Conservation (phyloP, 352 stramenopile species). For the Phytophthora rubi region DNA sequence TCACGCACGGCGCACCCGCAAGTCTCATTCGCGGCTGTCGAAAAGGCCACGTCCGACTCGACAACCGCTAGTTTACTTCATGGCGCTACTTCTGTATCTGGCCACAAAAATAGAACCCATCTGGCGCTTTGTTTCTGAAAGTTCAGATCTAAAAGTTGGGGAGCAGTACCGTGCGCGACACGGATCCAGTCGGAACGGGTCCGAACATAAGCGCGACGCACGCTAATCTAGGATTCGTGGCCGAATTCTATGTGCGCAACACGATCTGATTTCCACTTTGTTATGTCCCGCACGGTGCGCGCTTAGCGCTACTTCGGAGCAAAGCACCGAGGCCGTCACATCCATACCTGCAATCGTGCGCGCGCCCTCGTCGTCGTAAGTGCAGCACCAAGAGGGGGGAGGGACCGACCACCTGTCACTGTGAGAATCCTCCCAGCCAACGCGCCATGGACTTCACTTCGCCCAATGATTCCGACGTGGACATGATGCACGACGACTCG, state of each 20-base stretch:
- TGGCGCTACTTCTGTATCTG: conserved; percentile 9
- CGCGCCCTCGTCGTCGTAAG: conserved; percentile 19
- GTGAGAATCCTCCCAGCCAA: conserved; percentile 1
- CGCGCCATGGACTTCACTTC: conserved; percentile 60
- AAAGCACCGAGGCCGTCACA: conserved; percentile 8
- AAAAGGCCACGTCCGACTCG: conserved; percentile 3
- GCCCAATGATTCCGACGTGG: conserved; percentile 64
- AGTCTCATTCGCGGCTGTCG: conserved; percentile 19
- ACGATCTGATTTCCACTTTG: conserved; percentile 7
- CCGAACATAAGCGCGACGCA: not conserved
- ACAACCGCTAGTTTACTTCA: conserved; percentile 5
- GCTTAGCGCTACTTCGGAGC: conserved; percentile 20
- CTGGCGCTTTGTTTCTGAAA: conserved; percentile 9
- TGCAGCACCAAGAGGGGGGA: conserved; percentile 13
- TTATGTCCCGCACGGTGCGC: not conserved
- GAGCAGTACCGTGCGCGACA: conserved; percentile 11
- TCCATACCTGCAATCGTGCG: conserved; percentile 24
- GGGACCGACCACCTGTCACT: conserved; percentile 7
- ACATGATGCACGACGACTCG: conserved; percentile 81
- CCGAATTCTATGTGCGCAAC: not conserved
- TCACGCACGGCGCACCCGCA: not conserved
- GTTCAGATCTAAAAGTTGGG: conserved; percentile 7
- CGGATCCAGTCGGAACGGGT: not conserved
- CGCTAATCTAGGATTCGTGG: not conserved
- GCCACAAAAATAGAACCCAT: not conserved